Base-by-base conservation (phyloP, 768 basidiomycete species). In the Lentinula edodes region DNA sequence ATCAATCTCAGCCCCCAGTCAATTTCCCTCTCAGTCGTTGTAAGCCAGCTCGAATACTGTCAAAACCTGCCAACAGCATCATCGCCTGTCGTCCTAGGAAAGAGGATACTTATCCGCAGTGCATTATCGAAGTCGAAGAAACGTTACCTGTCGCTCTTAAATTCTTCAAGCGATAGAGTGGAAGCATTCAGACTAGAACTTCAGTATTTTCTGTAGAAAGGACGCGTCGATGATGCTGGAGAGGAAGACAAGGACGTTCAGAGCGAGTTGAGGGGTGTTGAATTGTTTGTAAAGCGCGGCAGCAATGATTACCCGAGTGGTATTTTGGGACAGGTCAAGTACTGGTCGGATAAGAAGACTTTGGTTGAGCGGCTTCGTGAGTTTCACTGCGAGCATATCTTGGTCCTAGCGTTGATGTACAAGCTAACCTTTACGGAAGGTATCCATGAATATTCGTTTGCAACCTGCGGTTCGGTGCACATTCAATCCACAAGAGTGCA, bases 371-470 rank as follows among this genome's bases (percentile, higher is more conserved):
- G 84, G 15, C 60, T 85, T 36, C 70, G 84, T 85, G 64, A 72
- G 81, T 77, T 16, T 9, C 38, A 23, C 5, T 1, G 32, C 8
- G 12, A 13, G 45, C 20, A 28, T 13, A 34, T 50, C 51, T 9
- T 28, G 28, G 42, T 23, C 39, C 4, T 42, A 15, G n/a, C 39
- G 9, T 65, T 64, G 61, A 50, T 67, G 70, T n/a, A 23, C n/a
- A 69, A 64, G 57, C 6, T 35, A 89, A 64, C 88, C 86, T 0
- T 71, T 89, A 34, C 83, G 84, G 77, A 84, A 89, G 66, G 83
- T 88, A 0, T 83, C 87, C 0, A 84, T 88, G 84, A 88, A 87
- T 66, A 74, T 86, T 46, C 80, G 81, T 23, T 68, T 90, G 55
- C 75, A 75, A 48, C 75, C 84, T 8, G 71, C 82, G 8, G 76